Conservation (phyloP, 1,284 basidiomycete genomes). For the Trichosporon faecale region DNA sequence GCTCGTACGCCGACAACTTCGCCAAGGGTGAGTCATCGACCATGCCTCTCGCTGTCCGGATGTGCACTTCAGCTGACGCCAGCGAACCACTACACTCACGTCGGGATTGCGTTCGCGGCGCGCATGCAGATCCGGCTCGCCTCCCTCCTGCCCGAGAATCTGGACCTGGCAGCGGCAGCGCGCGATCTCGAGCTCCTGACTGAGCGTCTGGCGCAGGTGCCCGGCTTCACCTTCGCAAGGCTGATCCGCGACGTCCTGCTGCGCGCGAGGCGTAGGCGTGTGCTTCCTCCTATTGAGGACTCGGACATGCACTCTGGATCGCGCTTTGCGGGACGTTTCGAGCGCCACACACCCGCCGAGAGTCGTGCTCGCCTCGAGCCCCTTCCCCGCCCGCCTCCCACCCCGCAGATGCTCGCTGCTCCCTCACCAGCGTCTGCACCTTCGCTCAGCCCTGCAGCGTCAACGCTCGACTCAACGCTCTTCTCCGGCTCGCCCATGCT, state of each 20-base stretch:
- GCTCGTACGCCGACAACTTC: conserved; percentile 34
- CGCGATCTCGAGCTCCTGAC: conserved; percentile 45
- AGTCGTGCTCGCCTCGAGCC: neutral
- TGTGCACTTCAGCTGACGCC: neutral
- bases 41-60: too few species aligned
- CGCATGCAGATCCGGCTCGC: conserved; percentile 44
- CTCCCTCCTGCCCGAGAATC: conserved; percentile 38
- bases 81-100: conserved; percentile 39
- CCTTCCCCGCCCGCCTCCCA: neutral
- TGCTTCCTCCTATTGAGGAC: conserved; percentile 33
- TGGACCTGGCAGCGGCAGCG: conserved; percentile 39
- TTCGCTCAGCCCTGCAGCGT: neutral
- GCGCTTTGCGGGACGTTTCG: too few species aligned
- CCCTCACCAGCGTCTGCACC: neutral
- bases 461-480: neutral
- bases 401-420: neutral
- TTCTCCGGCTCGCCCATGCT: neutral
- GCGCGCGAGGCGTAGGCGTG: conserved; percentile 34
- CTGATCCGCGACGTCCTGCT: conserved; percentile 38
- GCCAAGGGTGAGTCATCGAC: conserved; percentile 11
- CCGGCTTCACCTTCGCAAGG: conserved; percentile 43
- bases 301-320: neutral
- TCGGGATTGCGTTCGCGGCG: conserved; percentile 43
- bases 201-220: conserved; percentile 36
- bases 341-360: neutral